Evolutionary conservation across 2,329 filamentous ascomycete genomes (phyloP), one percentile per base, ranked within the genome.

Genomic region (Trichothecium roseum): DNA sequence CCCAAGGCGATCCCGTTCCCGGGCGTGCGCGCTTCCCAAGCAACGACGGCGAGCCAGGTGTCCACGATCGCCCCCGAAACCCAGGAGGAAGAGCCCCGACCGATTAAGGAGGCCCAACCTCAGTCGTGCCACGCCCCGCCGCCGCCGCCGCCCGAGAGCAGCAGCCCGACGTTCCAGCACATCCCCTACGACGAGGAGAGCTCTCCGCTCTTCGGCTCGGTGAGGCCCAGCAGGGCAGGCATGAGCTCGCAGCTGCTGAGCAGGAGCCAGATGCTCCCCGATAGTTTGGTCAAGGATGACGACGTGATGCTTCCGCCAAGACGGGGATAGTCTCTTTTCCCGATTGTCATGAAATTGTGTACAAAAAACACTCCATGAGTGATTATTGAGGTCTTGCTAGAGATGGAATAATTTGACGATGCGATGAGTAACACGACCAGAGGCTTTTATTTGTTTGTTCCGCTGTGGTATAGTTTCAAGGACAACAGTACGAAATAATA

Each of bases 211-310:
- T 41, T 28, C 40, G 40, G 8, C 24, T 34, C 26, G 43, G 41
- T 30, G 43, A 38, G 13, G 35, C 40, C 14, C 31, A 39, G 42
- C 36, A 34, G 8, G 4, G 28, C 30, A 17, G 14, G 34, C n/a
- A 30, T 28, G n/a, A 41, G 49, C 14, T 70, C 68, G 8, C 67
- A 76, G 49, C 54, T 73, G 14, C 47, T 66, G 38, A 63, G 64
- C 2, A 63, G 59, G 44, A 73, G 69, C 41, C 69, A 74, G 50
- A 62, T 71, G 54, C 51, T 76, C 38, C 64, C 71, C 3, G 63
- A 67, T 30, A 66, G 62, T 39, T 50, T 68, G 37, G 16, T 66
- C 7, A 43, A 49, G 20, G 63, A 65, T 22, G 54, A 56, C 18
- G 46, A 32, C 42, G 17, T 42, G 49, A 28, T 28, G 28, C 32